Evolutionary conservation across 169 alveolate species (phyloP), one percentile per base, ranked within the genome.

Genomic region (Plasmodium vinckei): DNA sequence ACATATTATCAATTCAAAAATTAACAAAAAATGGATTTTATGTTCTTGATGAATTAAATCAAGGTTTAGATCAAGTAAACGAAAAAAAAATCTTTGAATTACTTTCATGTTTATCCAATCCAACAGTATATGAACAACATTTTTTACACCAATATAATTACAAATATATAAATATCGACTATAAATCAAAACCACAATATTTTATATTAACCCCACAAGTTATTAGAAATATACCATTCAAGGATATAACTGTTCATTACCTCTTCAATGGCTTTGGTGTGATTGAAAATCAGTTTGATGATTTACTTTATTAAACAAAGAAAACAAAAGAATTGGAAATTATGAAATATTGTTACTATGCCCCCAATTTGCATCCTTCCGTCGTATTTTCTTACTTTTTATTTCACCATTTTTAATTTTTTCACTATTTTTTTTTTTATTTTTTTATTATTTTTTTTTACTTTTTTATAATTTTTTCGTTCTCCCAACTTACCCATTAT

Each of bases 131-230:
- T 6, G 49, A 68, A 68, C 25, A 59, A 77, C 67, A 56, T 33
- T 67, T 51, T 13, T 57, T 23, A 23, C 72, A 54, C 53, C 17
- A 54, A 72, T 46, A 44, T 39, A 69, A 42, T 54, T 73, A 54
- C 15, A 60, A 65, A 57, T 44, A 79, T 63, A 60, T 82, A 17
- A 5, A 51, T 42, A 88, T 61, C 47, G 75, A 75, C 47, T 61
- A 75, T 56, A 53, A 63, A 10, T 75, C 88, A n/a, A 61, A 79
- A 54, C 94, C 96, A 4, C 96, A 93, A 75, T 91, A 91, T 77
- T 93, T 93, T 68, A 90, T 93, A 10, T 64, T 93, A 33, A 93
- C 96, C 0, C 96, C 96, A 17, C 96, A 93, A 77, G 72, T 93
- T 12, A 73, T 93, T 63, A 49, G 44, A 15, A 68, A 75, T 56